Conservation (phyloP, 1,284 basidiomycete genomes). For the Fomitopsis schrenkii region DNA sequence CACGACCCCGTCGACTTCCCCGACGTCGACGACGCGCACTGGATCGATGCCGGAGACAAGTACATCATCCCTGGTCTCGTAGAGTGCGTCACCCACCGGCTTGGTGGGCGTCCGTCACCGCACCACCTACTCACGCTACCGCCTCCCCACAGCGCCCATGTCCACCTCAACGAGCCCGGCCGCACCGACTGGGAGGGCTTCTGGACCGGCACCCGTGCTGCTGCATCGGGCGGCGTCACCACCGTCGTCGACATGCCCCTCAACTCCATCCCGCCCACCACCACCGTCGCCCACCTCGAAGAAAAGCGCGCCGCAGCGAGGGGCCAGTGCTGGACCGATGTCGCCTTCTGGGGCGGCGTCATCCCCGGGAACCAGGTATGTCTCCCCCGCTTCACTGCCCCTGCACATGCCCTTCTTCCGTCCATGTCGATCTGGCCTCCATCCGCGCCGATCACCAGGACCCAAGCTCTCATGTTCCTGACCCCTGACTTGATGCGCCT, state of each 20-base stretch:
- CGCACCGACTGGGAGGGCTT: constrained; percentile 94
- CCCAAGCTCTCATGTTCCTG: too few relatives aligned
- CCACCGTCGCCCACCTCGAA: constrained; percentile 71
- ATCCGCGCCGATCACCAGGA: too few relatives aligned
- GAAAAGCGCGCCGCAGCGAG: constrained; percentile 67
- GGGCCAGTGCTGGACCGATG: constrained; percentile 78
- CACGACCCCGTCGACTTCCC: constrained; percentile 32
- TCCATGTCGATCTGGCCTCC: background rate
- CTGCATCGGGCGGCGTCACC: constrained; percentile 86
- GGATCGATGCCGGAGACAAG: constrained; percentile 61
- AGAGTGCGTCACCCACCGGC: constrained; percentile 53
- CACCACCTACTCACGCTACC: background rate
- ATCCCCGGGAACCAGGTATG: constrained; percentile 82
- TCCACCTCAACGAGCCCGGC: constrained; percentile 92
- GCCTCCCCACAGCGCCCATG: constrained; percentile 62
- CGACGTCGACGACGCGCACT: constrained; percentile 35
- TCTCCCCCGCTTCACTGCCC: background rate
- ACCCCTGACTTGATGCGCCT: background rate
- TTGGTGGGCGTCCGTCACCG: background rate
- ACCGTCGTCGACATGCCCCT: constrained; percentile 94
- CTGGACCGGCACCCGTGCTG: constrained; percentile 84
- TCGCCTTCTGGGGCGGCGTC: constrained; percentile 94
- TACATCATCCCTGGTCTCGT: constrained; percentile 82
- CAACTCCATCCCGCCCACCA: constrained; percentile 93
- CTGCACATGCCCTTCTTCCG: background rate